A percentile compares a stretch with the other conserved stretches of the same genome.
Evolutionary conservation across 345 rosid genomes (phyloP).

Genomic region (Turritis glabra): DNA sequence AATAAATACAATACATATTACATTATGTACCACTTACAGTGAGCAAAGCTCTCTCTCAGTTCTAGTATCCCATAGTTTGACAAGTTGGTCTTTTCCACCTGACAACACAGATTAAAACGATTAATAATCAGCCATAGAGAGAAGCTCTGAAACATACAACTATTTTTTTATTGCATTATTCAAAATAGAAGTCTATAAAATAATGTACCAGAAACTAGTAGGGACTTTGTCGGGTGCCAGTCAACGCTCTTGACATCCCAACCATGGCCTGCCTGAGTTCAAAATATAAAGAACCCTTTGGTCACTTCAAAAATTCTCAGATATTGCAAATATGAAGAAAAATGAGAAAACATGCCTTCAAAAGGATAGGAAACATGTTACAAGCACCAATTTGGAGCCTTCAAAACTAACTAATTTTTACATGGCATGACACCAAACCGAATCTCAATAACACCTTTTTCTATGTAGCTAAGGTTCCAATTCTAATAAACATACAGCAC

Average conservation of each 20-base stretch:
- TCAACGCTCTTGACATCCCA: slow-evolving; percentile 99
- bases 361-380: neutral
- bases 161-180: neutral
- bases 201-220: slow-evolving; percentile 79
- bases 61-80: slow-evolving; percentile 99
- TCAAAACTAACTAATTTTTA: neutral
- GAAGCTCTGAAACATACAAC: slow-evolving; percentile 10
- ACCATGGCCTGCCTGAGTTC: slow-evolving; percentile 99
- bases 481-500: slow-evolving; percentile 11
- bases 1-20: neutral
- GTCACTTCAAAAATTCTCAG: slow-evolving; percentile 42
- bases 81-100: slow-evolving; percentile 98
- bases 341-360: neutral
- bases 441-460: slow-evolving; percentile 4
- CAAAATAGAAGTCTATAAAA: slow-evolving; percentile 9
- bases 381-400: neutral
- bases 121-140: slow-evolving; percentile 6
- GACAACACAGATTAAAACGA: slow-evolving; percentile 24
- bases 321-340: neutral
- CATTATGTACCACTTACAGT: slow-evolving; percentile 56
- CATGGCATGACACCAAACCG: slow-evolving; percentile 4
- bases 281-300: slow-evolving; percentile 53
- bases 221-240: slow-evolving; percentile 98
- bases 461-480: slow-evolving; percentile 2
- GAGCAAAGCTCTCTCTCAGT: slow-evolving; percentile 88